These are phyloP conservation scores for Beauveria scarabaeidicola DNA, from an alignment of 2,329 filamentous ascomycete genomes.

Conservation along the genomic window DNA sequence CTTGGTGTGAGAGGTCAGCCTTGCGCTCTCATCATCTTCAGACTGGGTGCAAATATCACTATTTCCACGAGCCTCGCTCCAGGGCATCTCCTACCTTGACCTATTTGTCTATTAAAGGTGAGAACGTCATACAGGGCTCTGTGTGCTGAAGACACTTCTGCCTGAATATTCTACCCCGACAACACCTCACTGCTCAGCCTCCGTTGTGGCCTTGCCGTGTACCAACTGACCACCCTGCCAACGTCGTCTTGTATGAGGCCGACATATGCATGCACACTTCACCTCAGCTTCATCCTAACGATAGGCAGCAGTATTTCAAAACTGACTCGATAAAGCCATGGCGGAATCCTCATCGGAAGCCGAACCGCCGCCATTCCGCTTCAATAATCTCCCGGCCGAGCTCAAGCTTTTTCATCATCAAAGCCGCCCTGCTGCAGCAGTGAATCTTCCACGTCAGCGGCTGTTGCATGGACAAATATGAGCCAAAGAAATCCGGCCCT, in stretches of 20 bases:
- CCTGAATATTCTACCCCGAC: neutral
- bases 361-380: neutral
- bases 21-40: too few species aligned
- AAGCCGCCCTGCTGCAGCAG: neutral
- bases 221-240: neutral
- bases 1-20: too few species aligned
- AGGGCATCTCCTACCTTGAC: too few species aligned
- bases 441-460: conserved; percentile 2
- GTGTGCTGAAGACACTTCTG: neutral
- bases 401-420: neutral
- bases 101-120: too few species aligned
- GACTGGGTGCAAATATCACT: too few species aligned
- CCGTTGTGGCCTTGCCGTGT: neutral
- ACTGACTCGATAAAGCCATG: neutral
- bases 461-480: neutral
- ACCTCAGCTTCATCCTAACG: neutral
- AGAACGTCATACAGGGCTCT: too few species aligned
- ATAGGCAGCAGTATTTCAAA: too few species aligned
- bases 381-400: neutral
- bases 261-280: neutral
- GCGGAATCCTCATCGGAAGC: neutral
- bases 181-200: neutral
- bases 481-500: too few species aligned
- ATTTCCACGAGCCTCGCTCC: too few species aligned
- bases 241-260: neutral